Conservation (phyloP, 75 land plant genomes). For the Sequoiadendron giganteum region DNA sequence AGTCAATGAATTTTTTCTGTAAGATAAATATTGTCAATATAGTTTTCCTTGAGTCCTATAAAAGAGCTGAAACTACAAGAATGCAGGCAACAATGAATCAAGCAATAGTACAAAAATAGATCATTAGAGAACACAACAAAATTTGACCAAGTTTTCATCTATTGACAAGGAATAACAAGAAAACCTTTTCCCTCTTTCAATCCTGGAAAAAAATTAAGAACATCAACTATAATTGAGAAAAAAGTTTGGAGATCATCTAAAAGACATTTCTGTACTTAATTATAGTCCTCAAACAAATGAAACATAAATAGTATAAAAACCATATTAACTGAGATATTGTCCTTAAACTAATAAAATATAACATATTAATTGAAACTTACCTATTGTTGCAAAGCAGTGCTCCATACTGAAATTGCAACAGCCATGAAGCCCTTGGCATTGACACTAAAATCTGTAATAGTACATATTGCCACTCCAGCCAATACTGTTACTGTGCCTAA, state of each 20-base stretch:
- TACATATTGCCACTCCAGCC: slow-evolving; percentile 87
- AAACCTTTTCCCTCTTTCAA: not conserved
- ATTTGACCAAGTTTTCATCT: too few species aligned
- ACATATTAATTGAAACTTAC: slow-evolving; percentile 43
- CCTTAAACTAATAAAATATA: not conserved
- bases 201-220: not conserved
- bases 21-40: too few species aligned
- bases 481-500: slow-evolving; percentile 78
- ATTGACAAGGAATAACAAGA: not conserved
- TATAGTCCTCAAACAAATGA: not conserved
- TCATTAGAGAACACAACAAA: too few species aligned
- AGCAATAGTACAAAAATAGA: too few species aligned
- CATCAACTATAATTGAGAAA: not conserved
- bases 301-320: not conserved
- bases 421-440: slow-evolving; percentile 84
- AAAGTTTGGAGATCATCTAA: not conserved
- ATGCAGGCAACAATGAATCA: too few species aligned
- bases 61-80: too few species aligned
- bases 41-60: too few species aligned
- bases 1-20: too few species aligned
- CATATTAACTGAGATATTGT: not conserved
- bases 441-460: slow-evolving; percentile 96
- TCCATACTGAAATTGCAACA: slow-evolving; percentile 91
- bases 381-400: slow-evolving; percentile 90
- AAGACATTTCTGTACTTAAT: too few species aligned